Conservation (phyloP, 352 stramenopile species). For the Proteromonas lacertae region DNA sequence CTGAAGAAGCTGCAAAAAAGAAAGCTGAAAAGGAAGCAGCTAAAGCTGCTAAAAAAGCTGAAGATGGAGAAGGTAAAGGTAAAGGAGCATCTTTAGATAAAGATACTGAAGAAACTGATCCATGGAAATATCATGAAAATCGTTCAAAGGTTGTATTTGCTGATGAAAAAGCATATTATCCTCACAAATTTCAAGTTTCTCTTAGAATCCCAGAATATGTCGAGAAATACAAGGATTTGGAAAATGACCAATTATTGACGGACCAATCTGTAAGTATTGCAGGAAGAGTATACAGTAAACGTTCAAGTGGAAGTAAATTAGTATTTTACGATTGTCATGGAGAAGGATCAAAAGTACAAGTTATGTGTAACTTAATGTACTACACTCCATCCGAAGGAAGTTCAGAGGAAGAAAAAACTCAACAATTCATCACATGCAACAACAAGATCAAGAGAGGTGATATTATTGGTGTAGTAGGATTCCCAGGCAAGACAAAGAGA, state of each 20-base stretch:
- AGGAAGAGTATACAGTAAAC: slow-evolving; percentile 69
- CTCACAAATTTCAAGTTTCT: slow-evolving; percentile 87
- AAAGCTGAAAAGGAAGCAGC: slow-evolving; percentile 63
- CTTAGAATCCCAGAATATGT: slow-evolving; percentile 68
- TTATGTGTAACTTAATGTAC: slow-evolving; percentile 57
- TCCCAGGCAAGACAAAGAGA: slow-evolving; percentile 78
- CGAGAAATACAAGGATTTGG: slow-evolving; percentile 27
- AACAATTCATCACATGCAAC: slow-evolving; percentile 46
- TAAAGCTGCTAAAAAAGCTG: slow-evolving; percentile 24
- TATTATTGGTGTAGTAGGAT: slow-evolving; percentile 67
- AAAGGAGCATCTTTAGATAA: slow-evolving; percentile 9
- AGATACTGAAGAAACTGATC: slow-evolving; percentile 75
- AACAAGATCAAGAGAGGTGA: slow-evolving; percentile 59
- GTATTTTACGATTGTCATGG: slow-evolving; percentile 87
- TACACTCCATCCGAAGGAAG: slow-evolving; percentile 12
- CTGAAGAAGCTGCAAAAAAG: slow-evolving; percentile 51
- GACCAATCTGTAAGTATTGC: slow-evolving; percentile 49
- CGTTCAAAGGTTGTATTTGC: slow-evolving; percentile 40
- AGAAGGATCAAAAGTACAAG: slow-evolving; percentile 68
- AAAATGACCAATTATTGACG: slow-evolving; percentile 31
- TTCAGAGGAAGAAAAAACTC: slow-evolving; percentile 10
- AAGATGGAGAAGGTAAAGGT: slow-evolving; percentile 25
- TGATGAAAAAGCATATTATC: slow-evolving; percentile 41
- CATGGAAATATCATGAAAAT: slow-evolving; percentile 87
- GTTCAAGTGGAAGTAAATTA: slow-evolving; percentile 71